Percentiles rank a stretch among this genome's conserved stretches.
Conservation (phyloP, 1,139 yeast genomes). For the Tardiomyces depauwii region DNA sequence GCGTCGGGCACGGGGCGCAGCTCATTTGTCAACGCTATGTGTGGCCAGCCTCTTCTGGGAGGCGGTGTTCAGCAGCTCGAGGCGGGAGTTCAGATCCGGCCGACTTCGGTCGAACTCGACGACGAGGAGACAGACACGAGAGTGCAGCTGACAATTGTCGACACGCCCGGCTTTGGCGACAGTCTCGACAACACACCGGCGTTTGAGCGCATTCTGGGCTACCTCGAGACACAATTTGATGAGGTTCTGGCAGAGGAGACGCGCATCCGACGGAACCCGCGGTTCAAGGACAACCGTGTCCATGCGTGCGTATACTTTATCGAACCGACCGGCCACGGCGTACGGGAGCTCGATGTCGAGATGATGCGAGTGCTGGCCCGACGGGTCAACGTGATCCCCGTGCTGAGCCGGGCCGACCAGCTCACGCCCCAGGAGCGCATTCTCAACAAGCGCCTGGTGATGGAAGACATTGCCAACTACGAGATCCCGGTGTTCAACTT, state of each 20-base stretch:
- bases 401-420: constrained; percentile 78
- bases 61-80: constrained; percentile 21
- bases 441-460: constrained; percentile 52
- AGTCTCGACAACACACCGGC: constrained; percentile 50
- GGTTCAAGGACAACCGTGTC: constrained; percentile 66
- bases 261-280: constrained; percentile 77
- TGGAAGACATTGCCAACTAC: constrained; percentile 70
- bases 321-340: constrained; percentile 69
- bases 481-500: constrained; percentile 81
- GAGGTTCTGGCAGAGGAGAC: constrained; percentile 91
- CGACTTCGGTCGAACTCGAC: constrained; percentile 37
- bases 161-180: constrained; percentile 78
- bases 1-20: constrained; percentile 72
- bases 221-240: constrained; percentile 83
- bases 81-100: constrained; percentile 37
- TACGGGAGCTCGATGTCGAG: constrained; percentile 61
- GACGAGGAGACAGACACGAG: constrained; percentile 22
- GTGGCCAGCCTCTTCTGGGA: constrained; percentile 63
- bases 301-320: constrained; percentile 64
- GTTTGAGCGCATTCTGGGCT: constrained; percentile 62
- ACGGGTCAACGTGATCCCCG: constrained; percentile 80
- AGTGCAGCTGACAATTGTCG: constrained; percentile 33
- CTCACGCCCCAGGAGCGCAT: constrained; percentile 69
- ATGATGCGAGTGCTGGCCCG: constrained; percentile 71
- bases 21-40: constrained; percentile 70